Evolutionary conservation across 352 stramenopile genomes (phyloP), one percentile per base, ranked within the genome.

Genomic region (Blastocystis sp.): DNA sequence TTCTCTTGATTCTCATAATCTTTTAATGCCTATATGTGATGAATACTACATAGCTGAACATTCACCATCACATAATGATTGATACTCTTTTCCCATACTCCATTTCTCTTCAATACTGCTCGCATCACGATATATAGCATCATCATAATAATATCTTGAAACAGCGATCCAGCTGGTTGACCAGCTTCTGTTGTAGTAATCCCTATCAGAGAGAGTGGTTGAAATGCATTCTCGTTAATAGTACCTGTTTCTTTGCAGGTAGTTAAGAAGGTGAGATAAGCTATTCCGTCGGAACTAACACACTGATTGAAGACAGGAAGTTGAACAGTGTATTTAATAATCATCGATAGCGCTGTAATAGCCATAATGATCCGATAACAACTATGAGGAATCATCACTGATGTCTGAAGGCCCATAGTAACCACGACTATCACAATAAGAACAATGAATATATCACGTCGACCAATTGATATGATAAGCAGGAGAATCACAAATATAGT

Each of bases 331-430:
- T 84, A 84, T 44, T 84, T 84, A 9, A 51, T 6, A 1, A 48
- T 48, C 30, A 84, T 84, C 13, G 42, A 66, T 19, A 84, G 6
- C 3, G 48, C 42, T 9, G 51, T 33, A 0, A 84, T 56, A 35
- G n/a, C 9, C 19, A 84, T 33, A 19, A 53, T 40, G 13, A 68
- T 33, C 30, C 19, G 37, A 42, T 84, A 84, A 17, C 48, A 58
- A 35, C 48, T 69, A 53, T 84, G 53, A 30, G 73, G 73, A 64
- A 84, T 84, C 73, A 84, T 84, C 3, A 84, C 53, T 37, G 73
- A 68, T 11, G 44, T 66, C 3, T 33, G 51, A 22, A 84, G 51
- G 0, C 48, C 73, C 15, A 66, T 30, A 15, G 53, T 64, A 9
- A 64, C 15, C 7, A 84, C n/a, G n/a, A 84, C 37, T n/a, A 84